Base-by-base conservation (phyloP, 345 rosid species). In the Aquilaria yunnanensis region DNA sequence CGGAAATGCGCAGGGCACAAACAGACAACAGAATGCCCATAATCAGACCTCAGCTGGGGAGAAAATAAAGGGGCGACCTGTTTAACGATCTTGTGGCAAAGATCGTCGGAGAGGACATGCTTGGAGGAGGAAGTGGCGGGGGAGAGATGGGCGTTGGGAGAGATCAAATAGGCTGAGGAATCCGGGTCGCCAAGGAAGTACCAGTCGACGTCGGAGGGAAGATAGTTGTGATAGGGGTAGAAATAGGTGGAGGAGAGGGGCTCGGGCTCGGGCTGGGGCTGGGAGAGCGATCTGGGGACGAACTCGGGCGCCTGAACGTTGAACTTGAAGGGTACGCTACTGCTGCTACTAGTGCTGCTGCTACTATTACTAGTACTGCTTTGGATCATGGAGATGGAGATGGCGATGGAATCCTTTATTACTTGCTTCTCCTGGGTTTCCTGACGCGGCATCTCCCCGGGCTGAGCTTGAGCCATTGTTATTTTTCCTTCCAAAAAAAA, bases 251-350 rank as follows among this genome's bases (percentile, higher is more conserved):
- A 80, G 37, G 85, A 46, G 0, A 82, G 5, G 3, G 43, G 23
- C 23, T 23, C 23, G 23, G 23, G 23, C 23, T 23, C 23, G 1
- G 23, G 8, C 43, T 37, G 78, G 72, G 73, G 60, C 54, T 81
- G 82, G 55, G 77, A 30, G 32, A 76, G 87, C 13, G 95, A 82
- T 76, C 81, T 76, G 1, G 98, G 98, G 12, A 90, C 85, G 37
- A 94, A 94, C 37, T 94, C 99, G 1, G 97, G 93, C 6, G 97
- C 97, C 23, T 85, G 89, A 1, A 83, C 99, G 63, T 94, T 94
- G 81, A 94, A 90, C 74, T 84, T 91, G 83, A 94, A 94, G n/a
- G 89, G 14, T 30, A 63, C 64, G 67, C 33, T 59, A 47, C 68
- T 65, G 67, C 49, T 47, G 31, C 69, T 23, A 23, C 23, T 23